Conservation (phyloP, 2,329 filamentous ascomycete genomes). For the Neopestalotiopsis clavispora region DNA sequence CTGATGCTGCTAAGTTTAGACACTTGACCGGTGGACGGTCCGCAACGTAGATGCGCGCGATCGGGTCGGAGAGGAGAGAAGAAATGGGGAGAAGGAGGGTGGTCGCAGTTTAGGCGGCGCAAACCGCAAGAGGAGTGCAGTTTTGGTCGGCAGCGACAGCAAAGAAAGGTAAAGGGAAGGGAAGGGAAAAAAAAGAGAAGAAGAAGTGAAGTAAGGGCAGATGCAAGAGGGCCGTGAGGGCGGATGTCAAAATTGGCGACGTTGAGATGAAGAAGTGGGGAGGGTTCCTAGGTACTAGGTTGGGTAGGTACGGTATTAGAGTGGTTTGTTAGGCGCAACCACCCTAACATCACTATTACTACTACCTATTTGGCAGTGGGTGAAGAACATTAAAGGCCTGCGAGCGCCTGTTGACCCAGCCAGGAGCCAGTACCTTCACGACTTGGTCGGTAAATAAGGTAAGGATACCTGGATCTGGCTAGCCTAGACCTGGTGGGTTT, state of each 20-base stretch:
- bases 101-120: slow-evolving; percentile 5
- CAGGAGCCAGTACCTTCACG: neutral
- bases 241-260: slow-evolving; percentile 13
- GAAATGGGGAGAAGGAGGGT: neutral
- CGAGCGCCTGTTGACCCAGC: neutral
- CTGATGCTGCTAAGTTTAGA: slow-evolving; percentile 14
- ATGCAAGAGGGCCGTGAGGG: slow-evolving; percentile 5
- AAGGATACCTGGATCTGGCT: neutral
- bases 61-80: neutral
- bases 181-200: neutral
- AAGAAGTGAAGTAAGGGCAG: neutral
- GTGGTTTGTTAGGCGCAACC: neutral
- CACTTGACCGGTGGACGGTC: neutral
- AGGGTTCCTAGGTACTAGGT: neutral
- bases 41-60: slow-evolving; percentile 1
- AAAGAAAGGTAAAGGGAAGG: neutral
- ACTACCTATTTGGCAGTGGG: neutral
- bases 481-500: neutral
- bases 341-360: neutral
- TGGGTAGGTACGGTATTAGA: neutral
- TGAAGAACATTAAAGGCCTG: neutral
- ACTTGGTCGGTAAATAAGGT: neutral
- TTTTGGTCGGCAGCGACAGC: neutral
- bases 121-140: neutral
- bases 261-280: slow-evolving; percentile 13